These are phyloP conservation scores for Phytopythium helicoides DNA, from an alignment of 352 stramenopile species.

Conservation along the genomic window DNA sequence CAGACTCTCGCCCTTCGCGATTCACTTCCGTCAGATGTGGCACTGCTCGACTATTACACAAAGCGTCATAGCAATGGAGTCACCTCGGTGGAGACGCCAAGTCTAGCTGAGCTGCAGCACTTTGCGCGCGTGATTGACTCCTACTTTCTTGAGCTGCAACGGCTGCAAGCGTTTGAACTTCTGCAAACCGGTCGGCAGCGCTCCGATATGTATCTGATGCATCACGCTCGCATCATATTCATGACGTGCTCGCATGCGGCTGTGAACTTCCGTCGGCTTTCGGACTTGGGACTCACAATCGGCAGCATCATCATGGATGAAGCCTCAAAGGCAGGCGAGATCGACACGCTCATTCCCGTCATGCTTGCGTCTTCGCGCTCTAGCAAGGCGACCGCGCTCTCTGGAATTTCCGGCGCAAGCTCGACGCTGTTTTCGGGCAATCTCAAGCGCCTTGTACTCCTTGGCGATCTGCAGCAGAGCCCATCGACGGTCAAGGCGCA, in stretches of 20 bases:
- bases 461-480: conserved; percentile 94
- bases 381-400: neutral
- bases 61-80: conserved; percentile 19
- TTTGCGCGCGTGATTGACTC: conserved; percentile 74
- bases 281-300: conserved; percentile 79
- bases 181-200: conserved; percentile 91
- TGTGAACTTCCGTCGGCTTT: conserved; percentile 81
- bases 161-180: conserved; percentile 94
- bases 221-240: conserved; percentile 92
- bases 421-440: conserved; percentile 6
- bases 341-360: conserved; percentile 92
- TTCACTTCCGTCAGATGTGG: conserved; percentile 11
- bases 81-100: conserved; percentile 5
- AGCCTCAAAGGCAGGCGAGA: conserved; percentile 93
- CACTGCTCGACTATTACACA: conserved; percentile 39
- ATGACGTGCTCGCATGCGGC: conserved; percentile 97
- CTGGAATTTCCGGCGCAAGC: conserved; percentile 3
- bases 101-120: conserved; percentile 20
- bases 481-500: conserved; percentile 90
- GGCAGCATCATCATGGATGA: conserved; percentile 95
- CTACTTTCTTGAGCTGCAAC: conserved; percentile 92
- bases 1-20: conserved; percentile 10
- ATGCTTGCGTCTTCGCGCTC: conserved; percentile 71
- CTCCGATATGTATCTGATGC: conserved; percentile 93
- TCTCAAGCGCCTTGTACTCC: conserved; percentile 94